Base-by-base conservation (phyloP, 345 rosid species). In the Rhodamnia rubescens region DNA sequence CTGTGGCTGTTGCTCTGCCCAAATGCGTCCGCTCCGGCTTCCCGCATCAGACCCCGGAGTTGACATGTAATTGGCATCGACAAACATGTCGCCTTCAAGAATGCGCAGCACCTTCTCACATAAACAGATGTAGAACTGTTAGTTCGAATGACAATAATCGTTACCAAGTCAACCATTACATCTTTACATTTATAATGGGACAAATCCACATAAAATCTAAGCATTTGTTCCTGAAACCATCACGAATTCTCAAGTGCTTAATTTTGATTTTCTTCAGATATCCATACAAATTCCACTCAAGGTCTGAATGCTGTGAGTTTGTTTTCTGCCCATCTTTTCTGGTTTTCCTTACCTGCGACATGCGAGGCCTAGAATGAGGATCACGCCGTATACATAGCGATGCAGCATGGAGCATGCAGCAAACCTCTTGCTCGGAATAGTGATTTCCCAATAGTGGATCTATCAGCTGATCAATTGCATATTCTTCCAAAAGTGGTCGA, bases 391-490 rank as follows among this genome's bases (percentile, higher is more conserved):
- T 93, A 88, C 99, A 98, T 78, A 94, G 87, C 0, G 98, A 95
- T 85, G 99, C 99, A 82, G 99, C 99, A 53, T 96, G 97, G 85
- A 98, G 96, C 99, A 98, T 95, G 91, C 99, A 95, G 86, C 88
- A 92, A 86, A 95, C 98, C 88, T 98, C 99, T 20, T 92, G 95
- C 84, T 96, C 98, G 1, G 92, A 91, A 88, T 90, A 96, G 82
- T 50, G 81, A 89, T 87, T 88, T 78, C 82, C 93, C 83, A 98
- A 87, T 86, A 88, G 91, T 27, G 99, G 99, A 81, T 98, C 99
- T 10, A 93, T 87, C 84, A 98, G 93, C 87, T 95, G 98, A 52
- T 92, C 96, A 24, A 98, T 89, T 5, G 99, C 98, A 85, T 91
- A 90, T 87, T 94, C 99, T 91, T 96, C 98, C 86, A 98, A 88